Percentiles rank a stretch among this genome's conserved stretches.
Evolutionary conservation across 2,329 filamentous ascomycete species (phyloP).

Genomic region (Bipolaris victoriae): DNA sequence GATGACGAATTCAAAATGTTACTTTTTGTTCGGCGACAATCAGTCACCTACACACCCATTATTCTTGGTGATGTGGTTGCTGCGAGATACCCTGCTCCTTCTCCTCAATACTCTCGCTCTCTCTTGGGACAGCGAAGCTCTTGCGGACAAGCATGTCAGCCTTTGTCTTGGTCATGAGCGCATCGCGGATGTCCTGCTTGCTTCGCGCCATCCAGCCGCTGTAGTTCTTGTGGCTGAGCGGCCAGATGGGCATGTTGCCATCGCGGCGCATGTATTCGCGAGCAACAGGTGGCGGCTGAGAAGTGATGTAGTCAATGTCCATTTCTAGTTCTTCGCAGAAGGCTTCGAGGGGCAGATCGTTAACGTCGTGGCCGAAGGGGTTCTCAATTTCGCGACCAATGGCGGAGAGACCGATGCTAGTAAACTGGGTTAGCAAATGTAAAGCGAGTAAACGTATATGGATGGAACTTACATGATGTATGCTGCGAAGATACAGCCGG

Average conservation of each 20-base stretch:
- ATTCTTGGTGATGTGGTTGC: constrained; percentile 1
- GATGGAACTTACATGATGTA: constrained; percentile 69
- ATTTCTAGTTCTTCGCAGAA: constrained; percentile 77
- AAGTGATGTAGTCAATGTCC: constrained; percentile 76
- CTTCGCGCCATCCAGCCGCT: constrained; percentile 45
- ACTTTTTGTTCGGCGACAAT: neutral
- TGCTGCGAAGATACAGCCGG: constrained; percentile 72
- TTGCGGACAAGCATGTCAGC: constrained; percentile 44
- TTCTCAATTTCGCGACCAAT: constrained; percentile 87
- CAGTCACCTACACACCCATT: neutral
- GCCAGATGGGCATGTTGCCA: constrained; percentile 63
- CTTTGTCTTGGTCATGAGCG: constrained; percentile 52
- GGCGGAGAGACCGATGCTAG: constrained; percentile 68
- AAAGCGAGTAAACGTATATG: too few relatives aligned
- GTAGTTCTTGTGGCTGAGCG: constrained; percentile 55
- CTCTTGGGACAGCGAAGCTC: constrained; percentile 33
- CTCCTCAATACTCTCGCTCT: constrained; percentile 29
- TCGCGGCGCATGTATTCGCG: constrained; percentile 58
- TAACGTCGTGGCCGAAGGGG: constrained; percentile 83
- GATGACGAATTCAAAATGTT: neutral
- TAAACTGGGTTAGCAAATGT: neutral
- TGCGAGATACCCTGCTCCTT: constrained; percentile 22
- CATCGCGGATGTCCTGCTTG: constrained; percentile 53
- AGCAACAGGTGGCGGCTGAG: constrained; percentile 59
- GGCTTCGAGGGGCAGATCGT: constrained; percentile 68